These are phyloP conservation scores for Trypanosoma avium DNA, from an alignment of 208 protist genomes.

Conservation along the genomic window DNA sequence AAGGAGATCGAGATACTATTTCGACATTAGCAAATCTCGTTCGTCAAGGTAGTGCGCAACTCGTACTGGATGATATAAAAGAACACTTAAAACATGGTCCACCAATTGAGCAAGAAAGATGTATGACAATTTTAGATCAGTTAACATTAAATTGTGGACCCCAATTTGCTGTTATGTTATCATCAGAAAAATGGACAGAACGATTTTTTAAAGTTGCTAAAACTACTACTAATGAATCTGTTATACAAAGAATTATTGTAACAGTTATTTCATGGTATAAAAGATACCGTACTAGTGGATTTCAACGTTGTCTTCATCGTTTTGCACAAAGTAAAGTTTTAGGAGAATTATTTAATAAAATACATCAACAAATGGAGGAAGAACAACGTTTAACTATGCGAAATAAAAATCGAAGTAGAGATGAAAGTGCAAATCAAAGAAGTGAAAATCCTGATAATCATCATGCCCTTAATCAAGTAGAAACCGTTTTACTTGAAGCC, in stretches of 20 bases:
- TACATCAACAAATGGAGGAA: constrained; percentile 39
- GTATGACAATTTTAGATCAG: constrained; percentile 79
- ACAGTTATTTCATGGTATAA: constrained; percentile 75
- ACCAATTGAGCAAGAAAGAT: constrained; percentile 52
- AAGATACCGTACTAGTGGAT: constrained; percentile 74
- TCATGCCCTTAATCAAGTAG: constrained; percentile 60
- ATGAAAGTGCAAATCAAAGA: constrained; percentile 28
- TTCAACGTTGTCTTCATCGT: constrained; percentile 68
- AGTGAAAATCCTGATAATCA: constrained; percentile 40
- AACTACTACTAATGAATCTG: constrained; percentile 37
- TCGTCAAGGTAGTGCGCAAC: constrained; percentile 49
- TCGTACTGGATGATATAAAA: constrained; percentile 76
- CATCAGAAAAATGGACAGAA: constrained; percentile 87
- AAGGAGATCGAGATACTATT: constrained; percentile 55
- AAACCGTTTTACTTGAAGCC: constrained; percentile 73
- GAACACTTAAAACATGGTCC: constrained; percentile 73
- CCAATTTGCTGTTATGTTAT: constrained; percentile 74
- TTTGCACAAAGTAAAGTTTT: constrained; percentile 74
- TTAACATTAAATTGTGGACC: constrained; percentile 68
- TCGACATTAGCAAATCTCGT: constrained; percentile 63
- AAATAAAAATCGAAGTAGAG: constrained; percentile 18
- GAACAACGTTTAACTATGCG: constrained; percentile 27
- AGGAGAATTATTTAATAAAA: constrained; percentile 54
- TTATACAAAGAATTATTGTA: constrained; percentile 74
- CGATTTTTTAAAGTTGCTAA: constrained; percentile 87